A percentile compares a stretch with the other conserved stretches of the same genome.
These are phyloP conservation scores for Lactifluus pinguis DNA, from an alignment of 768 basidiomycete species.

Conservation along the genomic window DNA sequence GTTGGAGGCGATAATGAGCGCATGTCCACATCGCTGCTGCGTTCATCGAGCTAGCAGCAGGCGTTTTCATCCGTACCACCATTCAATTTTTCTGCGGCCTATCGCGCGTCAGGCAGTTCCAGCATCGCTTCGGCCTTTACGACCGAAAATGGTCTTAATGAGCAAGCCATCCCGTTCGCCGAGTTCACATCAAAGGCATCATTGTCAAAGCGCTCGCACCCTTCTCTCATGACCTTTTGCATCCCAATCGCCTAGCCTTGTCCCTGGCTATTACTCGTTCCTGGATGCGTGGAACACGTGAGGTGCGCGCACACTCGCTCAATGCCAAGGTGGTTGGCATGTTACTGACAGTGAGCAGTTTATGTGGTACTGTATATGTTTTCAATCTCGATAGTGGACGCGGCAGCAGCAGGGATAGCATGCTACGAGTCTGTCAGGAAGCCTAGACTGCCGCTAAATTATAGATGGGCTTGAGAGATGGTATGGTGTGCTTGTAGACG, in stretches of 20 bases:
- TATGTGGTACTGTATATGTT: slow-evolving; percentile 93
- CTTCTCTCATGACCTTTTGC: slow-evolving; percentile 34
- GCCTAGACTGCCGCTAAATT: slow-evolving; percentile 55
- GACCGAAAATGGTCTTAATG: slow-evolving; percentile 17
- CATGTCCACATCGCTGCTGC: slow-evolving; percentile 43
- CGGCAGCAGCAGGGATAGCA: slow-evolving; percentile 22
- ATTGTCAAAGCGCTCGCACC: slow-evolving; percentile 29
- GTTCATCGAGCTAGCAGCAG: slow-evolving; percentile 11
- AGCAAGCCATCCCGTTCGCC: slow-evolving; percentile 21
- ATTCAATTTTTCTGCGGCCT: slow-evolving; percentile 23
- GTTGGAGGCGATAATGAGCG: slow-evolving; percentile 32
- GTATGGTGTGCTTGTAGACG: too few relatives aligned
- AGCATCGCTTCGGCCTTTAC: neutral
- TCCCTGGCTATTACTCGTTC: slow-evolving; percentile 33
- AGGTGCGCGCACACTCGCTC: slow-evolving; percentile 75
- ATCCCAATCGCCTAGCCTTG: slow-evolving; percentile 36
- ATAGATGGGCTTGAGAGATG: slow-evolving; percentile 53
- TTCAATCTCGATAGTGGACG: slow-evolving; percentile 66
- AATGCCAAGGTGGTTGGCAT: slow-evolving; percentile 78
- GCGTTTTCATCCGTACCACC: slow-evolving; percentile 18
- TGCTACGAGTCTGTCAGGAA: slow-evolving; percentile 53
- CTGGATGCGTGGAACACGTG: slow-evolving; percentile 49
- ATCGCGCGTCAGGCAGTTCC: neutral
- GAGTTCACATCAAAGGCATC: slow-evolving; percentile 20
- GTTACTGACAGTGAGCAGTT: slow-evolving; percentile 83